A percentile compares a stretch with the other conserved stretches of the same genome.
phyloP scores from a whole-genome alignment of 1,139 yeast species.

The Diutina siamensis region DNA sequence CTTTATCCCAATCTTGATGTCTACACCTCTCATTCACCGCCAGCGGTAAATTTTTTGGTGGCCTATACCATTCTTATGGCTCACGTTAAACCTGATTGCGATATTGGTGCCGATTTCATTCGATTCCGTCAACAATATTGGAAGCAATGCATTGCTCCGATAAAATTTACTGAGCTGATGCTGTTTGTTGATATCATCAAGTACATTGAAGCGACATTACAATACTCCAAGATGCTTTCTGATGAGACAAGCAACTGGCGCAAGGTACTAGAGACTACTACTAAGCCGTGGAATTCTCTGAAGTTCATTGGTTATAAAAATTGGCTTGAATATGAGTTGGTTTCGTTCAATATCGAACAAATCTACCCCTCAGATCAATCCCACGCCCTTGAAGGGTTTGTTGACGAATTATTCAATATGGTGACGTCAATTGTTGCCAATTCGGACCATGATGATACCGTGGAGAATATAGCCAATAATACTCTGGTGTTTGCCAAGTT shows the following conservation, averaged over 20 bases:
- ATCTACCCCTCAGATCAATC: background rate
- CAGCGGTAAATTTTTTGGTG: background rate
- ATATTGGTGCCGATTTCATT: background rate
- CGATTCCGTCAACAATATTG: background rate
- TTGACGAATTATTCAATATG: background rate
- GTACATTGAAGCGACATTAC: background rate
- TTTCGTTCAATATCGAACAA: background rate
- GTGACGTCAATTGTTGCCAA: background rate
- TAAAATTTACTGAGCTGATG: background rate
- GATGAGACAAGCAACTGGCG: background rate
- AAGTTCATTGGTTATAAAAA: background rate
- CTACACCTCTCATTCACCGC: background rate
- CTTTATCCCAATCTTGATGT: constrained; percentile 1
- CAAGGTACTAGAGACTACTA: background rate
- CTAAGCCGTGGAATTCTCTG: background rate
- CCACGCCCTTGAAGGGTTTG: background rate
- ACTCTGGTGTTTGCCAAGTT: background rate
- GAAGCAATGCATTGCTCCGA: background rate
- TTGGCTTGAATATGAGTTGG: background rate
- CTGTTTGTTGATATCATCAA: background rate
- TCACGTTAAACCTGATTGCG: background rate
- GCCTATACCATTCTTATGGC: background rate
- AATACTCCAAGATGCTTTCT: background rate
- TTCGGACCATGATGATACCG: background rate
- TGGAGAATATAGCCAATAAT: background rate